phyloP scores from a whole-genome alignment of 164 flowering plant species.

The Cinnamomum micranthum region DNA sequence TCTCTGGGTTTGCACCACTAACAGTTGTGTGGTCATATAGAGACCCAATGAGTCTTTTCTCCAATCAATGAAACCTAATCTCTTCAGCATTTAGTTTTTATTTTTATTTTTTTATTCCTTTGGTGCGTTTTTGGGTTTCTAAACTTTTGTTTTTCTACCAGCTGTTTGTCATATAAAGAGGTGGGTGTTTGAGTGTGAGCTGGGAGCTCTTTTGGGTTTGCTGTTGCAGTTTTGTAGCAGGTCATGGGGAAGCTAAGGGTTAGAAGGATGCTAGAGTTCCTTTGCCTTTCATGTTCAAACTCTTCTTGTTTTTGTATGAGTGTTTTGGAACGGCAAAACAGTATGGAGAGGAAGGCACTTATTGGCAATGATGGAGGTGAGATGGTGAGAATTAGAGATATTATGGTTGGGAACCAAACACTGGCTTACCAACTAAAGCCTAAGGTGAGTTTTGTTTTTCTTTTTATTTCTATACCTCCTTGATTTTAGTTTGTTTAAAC shows the following conservation, averaged over 20 bases:
- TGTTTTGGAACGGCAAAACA: constrained; percentile 22
- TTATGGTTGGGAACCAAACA: constrained; percentile 51
- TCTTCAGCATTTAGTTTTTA: too few species aligned
- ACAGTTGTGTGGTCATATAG: too few species aligned
- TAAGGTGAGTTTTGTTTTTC: constrained; percentile 36
- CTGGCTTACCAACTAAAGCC: constrained; percentile 76
- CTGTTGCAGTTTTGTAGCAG: neutral
- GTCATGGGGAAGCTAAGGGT: constrained; percentile 58
- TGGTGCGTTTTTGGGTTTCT: neutral
- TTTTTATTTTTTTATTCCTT: too few species aligned
- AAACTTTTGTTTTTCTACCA: neutral
- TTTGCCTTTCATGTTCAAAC: constrained; percentile 46
- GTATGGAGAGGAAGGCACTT: constrained; percentile 44
- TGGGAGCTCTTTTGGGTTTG: neutral
- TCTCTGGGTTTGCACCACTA: neutral
- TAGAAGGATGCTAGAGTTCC: constrained; percentile 51
- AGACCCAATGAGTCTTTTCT: too few species aligned
- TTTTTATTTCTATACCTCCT: neutral
- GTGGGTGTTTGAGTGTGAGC: neutral
- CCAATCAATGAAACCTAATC: too few species aligned
- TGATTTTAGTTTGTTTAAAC: neutral
- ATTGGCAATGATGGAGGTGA: constrained; percentile 27
- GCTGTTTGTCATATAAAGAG: neutral
- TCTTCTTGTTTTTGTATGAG: constrained; percentile 57
- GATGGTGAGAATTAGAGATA: constrained; percentile 47